These are phyloP conservation scores for Moricandia moricandioides DNA, from an alignment of 345 rosid species.

Conservation along the genomic window DNA sequence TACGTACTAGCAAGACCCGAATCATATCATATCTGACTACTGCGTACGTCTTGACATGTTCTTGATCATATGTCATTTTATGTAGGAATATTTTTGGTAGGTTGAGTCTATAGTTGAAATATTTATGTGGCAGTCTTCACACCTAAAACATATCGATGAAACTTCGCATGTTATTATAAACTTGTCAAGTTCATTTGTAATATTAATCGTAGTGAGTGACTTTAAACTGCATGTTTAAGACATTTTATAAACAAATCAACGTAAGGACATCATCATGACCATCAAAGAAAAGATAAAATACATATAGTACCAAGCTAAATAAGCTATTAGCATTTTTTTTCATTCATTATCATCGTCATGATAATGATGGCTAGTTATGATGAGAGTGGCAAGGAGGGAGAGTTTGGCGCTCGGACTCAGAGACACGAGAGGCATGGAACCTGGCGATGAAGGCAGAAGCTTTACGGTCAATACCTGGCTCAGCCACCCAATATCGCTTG, in stretches of 20 bases:
- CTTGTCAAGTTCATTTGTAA: background rate
- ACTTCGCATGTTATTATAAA: background rate
- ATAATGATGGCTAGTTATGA: conserved; percentile 19
- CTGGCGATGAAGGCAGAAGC: conserved; percentile 55
- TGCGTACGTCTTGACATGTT: background rate
- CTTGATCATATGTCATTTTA: background rate
- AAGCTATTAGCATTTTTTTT: background rate
- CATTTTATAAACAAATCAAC: conserved; percentile 22
- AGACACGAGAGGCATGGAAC: conserved; percentile 49
- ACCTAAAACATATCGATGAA: background rate
- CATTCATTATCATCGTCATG: background rate
- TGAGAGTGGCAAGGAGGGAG: conserved; percentile 31
- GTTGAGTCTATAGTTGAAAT: background rate
- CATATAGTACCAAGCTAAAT: conserved; percentile 22
- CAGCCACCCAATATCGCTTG: conserved; percentile 41
- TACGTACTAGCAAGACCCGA: background rate
- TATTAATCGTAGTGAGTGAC: background rate
- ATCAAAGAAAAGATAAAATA: conserved; percentile 13
- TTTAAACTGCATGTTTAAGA: background rate
- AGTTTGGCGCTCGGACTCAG: conserved; percentile 44
- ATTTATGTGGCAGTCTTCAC: background rate
- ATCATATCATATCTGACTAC: background rate
- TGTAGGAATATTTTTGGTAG: background rate
- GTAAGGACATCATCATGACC: conserved; percentile 2
- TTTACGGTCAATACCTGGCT: conserved; percentile 51